Base-by-base conservation (phyloP, 2,329 filamentous ascomycete genomes). In the Pseudopyricularia cyperi region DNA sequence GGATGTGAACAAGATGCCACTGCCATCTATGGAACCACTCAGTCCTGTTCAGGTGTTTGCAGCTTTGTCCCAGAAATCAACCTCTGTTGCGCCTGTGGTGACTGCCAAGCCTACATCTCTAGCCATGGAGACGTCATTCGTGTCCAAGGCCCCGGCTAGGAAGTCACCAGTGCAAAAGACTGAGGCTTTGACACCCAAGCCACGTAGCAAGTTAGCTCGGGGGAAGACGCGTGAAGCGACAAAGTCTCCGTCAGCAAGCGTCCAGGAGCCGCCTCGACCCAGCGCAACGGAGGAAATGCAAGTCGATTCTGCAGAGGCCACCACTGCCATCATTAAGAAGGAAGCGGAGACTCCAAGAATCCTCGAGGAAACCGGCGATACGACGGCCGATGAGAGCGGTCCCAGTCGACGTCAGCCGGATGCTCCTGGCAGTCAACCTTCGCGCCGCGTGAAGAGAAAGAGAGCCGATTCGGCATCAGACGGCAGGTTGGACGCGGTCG, bases 11-110 rank as follows among this genome's bases (percentile, higher is more conserved):
- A 70, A 72, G 47, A 62, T 69, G 15, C 68, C 71, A 33, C 77
- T 76, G 53, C 80, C 80, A 3, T 70, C 72, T 3, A 74, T 69
- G 53, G 80, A 84, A 57, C 78, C 78, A 0, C 66, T 82, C 4
- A 83, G 79, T 55, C 80, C 80, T 2, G 68, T 76, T 1, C 61
- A 66, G 44, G 65, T 64, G 30, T 61, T 67, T 48, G 62, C 68
- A 33, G 65, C 68, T 15, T 54, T 71, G 14, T 62, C 66, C 17
- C 65, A 48, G 22, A 44, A 44, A 12, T 19, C 22, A 26, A 44
- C 19, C 26, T 7, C 17, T 42, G 26, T 17, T 22, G 35, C 26
- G n/a, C n/a, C 37, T 19, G n/a, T 28, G 11, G 19, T 22, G 17
- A n/a, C 35, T 51, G 15, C 26, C 49, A 33, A 33, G 37, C 26